Percentiles rank a stretch among this genome's conserved stretches.
phyloP scores from a whole-genome alignment of 2,329 filamentous ascomycete genomes.

The Escovopsis sp. region DNA sequence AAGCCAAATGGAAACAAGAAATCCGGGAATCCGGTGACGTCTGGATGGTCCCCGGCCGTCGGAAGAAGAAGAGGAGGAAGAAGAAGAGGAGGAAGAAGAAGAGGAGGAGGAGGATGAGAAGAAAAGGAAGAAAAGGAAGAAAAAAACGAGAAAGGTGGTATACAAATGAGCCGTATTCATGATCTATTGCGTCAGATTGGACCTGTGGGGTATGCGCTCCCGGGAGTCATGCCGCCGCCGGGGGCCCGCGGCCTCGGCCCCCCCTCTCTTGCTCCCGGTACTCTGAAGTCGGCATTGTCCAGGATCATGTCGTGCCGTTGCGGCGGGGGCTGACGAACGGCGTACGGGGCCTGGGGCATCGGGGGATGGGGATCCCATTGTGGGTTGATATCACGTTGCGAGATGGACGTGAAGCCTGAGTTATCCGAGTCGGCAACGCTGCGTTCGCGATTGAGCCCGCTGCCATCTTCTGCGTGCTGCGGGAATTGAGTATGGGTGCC shows the following conservation, averaged over 20 bases:
- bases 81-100: not conserved
- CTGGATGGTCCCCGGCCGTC: no score
- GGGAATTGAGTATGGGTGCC: constrained; percentile 9
- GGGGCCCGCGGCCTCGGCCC: constrained; percentile 13
- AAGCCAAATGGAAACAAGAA: not conserved
- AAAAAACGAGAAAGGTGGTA: not conserved
- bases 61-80: not conserved
- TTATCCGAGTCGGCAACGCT: constrained; percentile 67
- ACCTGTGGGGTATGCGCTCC: constrained; percentile 35
- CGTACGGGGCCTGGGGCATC: constrained; percentile 27
- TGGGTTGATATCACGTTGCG: constrained; percentile 76
- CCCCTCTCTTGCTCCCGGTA: constrained; percentile 35
- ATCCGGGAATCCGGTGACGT: no score
- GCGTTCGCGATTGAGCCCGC: constrained; percentile 50
- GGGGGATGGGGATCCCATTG: constrained; percentile 54
- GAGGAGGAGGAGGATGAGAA: not conserved
- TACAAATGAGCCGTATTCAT: not conserved
- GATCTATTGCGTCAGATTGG: constrained; percentile 7
- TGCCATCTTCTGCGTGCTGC: constrained; percentile 27
- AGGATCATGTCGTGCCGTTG: constrained; percentile 59
- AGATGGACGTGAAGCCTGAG: constrained; percentile 81
- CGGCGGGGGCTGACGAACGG: constrained; percentile 30
- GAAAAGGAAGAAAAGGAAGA: not conserved
- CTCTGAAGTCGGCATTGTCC: constrained; percentile 74
- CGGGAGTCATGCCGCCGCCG: constrained; percentile 35